Conservation (phyloP, 2,329 filamentous ascomycete species). For the Zymoseptoria pseudotritici region DNA sequence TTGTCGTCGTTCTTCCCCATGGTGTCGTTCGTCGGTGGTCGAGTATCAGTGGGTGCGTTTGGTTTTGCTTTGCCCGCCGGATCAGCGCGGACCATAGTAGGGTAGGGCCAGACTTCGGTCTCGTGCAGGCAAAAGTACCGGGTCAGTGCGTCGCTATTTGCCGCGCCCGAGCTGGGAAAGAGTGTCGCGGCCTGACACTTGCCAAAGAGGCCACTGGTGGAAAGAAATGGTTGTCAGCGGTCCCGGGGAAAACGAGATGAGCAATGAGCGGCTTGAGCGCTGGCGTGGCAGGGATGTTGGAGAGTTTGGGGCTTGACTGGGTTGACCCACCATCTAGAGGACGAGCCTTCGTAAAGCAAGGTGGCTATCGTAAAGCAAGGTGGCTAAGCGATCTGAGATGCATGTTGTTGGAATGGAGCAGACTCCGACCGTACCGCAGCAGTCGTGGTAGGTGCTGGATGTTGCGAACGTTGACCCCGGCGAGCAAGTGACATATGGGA, state of each 20-base stretch:
- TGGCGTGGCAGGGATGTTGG: background rate
- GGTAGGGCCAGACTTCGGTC: background rate
- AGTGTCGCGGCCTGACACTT: background rate
- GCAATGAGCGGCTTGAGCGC: background rate
- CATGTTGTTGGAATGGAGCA: background rate
- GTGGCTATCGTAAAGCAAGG: background rate
- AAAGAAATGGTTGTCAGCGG: background rate
- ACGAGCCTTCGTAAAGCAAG: background rate
- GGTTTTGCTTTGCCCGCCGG: background rate
- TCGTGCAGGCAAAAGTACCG: background rate
- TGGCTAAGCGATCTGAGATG: background rate
- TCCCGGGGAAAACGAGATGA: background rate
- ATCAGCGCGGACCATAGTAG: background rate
- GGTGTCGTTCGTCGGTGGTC: background rate
- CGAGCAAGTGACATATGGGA: background rate
- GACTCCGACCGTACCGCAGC: background rate
- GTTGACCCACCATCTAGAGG: background rate
- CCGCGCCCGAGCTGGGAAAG: background rate
- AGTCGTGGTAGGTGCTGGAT: background rate
- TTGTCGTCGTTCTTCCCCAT: background rate
- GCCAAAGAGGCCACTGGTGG: background rate
- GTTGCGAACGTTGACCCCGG: background rate
- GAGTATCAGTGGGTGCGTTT: background rate
- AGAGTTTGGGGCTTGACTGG: background rate
- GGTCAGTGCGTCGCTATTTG: background rate